Evolutionary conservation across 140 eudicot genomes (phyloP).

Genomic region (Anethum foeniculum): DNA sequence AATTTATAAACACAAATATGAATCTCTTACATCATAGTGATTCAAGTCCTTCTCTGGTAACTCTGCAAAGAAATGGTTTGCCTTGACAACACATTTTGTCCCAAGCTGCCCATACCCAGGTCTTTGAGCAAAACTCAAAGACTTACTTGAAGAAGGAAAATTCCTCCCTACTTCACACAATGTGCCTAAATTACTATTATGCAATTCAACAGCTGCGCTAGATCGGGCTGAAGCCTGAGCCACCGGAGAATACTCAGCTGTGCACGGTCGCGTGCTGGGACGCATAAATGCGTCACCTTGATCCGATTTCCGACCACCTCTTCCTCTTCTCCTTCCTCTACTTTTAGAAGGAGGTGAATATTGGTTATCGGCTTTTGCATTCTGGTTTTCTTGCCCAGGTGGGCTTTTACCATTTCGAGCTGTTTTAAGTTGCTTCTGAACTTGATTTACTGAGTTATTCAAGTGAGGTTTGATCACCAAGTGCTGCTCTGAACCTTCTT

Average conservation of each 20-base stretch:
- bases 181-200: slow-evolving; percentile 20
- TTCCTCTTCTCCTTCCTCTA: slow-evolving; percentile 50
- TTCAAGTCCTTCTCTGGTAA: slow-evolving; percentile 38
- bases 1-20: slow-evolving; percentile 8
- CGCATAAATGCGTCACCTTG: slow-evolving; percentile 46
- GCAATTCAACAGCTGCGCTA: slow-evolving; percentile 10
- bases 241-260: slow-evolving; percentile 27
- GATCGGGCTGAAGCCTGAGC: background rate
- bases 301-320: slow-evolving; percentile 56
- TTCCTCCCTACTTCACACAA: slow-evolving; percentile 25
- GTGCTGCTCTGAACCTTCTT: slow-evolving; percentile 58
- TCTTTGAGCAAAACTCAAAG: slow-evolving; percentile 44
- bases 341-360: slow-evolving; percentile 45
- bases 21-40: slow-evolving; percentile 42
- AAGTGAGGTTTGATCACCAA: slow-evolving; percentile 45
- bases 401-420: slow-evolving; percentile 41
- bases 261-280: slow-evolving; percentile 57
- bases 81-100: slow-evolving; percentile 63
- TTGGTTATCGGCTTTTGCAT: slow-evolving; percentile 26
- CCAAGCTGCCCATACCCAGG: slow-evolving; percentile 76
- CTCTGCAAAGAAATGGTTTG: slow-evolving; percentile 46
- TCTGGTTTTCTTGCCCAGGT: slow-evolving; percentile 31
- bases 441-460: slow-evolving; percentile 32
- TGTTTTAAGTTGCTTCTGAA: slow-evolving; percentile 32
- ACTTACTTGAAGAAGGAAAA: slow-evolving; percentile 55